Conservation (phyloP, 176 grass and related monocot genomes). For the Oryza glaberrima region DNA sequence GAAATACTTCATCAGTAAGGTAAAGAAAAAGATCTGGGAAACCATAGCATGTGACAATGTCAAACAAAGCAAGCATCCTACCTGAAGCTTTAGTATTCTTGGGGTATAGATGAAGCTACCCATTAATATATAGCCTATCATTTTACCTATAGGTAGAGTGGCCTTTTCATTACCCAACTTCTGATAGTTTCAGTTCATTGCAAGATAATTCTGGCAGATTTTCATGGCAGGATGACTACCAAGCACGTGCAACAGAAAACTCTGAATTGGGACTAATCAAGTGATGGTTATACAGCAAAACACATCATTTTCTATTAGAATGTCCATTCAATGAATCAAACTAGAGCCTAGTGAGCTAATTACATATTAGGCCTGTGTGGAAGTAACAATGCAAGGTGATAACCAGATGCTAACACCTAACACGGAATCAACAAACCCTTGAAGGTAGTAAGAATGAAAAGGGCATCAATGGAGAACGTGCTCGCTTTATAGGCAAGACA, state of each 20-base stretch:
- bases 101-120: slow-evolving; percentile 28
- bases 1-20: slow-evolving; percentile 49
- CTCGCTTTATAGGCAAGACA: slow-evolving; percentile 31
- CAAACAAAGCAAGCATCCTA: slow-evolving; percentile 43
- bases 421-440: not conserved
- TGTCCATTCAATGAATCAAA: slow-evolving; percentile 5
- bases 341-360: slow-evolving; percentile 13
- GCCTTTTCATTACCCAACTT: slow-evolving; percentile 9
- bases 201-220: not conserved
- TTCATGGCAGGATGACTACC: not conserved
- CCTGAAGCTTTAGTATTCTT: slow-evolving; percentile 38
- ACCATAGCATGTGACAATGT: slow-evolving; percentile 43
- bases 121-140: slow-evolving; percentile 5
- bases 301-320: not conserved
- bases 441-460: slow-evolving; percentile 29
- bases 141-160: slow-evolving; percentile 15
- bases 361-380: not conserved
- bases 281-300: not conserved
- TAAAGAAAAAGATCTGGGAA: slow-evolving; percentile 40
- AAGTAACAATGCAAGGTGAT: slow-evolving; percentile 10
- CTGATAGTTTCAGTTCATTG: slow-evolving; percentile 15
- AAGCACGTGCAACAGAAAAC: not conserved
- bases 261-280: not conserved
- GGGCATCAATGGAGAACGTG: slow-evolving; percentile 19
- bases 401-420: not conserved